A percentile compares a stretch with the other conserved stretches of the same genome.
Evolutionary conservation across 108 stramenopile species (phyloP).

Genomic region (Discostella stelligeroides): DNA sequence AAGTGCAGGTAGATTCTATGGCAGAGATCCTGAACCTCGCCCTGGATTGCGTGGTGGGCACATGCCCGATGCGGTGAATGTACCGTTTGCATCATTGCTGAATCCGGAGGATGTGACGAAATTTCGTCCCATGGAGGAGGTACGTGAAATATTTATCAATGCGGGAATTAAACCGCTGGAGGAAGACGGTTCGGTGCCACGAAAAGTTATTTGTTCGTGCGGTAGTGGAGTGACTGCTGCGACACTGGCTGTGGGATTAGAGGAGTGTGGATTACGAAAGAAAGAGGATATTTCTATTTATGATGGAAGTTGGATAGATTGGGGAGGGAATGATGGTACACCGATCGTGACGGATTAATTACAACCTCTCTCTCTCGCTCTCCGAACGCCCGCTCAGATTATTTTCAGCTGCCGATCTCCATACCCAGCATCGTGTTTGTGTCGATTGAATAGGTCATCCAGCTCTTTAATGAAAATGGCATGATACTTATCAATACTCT

Average conservation of each 20-base stretch:
- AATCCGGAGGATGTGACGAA: conserved; percentile 38
- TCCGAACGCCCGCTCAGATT: conserved; percentile 20
- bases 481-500: conserved; percentile 56
- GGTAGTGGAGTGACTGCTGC: conserved; percentile 79
- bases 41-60: conserved; percentile 59
- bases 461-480: conserved; percentile 50
- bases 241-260: conserved; percentile 59
- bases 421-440: conserved; percentile 59
- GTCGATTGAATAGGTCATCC: conserved; percentile 53
- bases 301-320: conserved; percentile 83
- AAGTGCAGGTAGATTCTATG: conserved; percentile 41
- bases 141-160: conserved; percentile 45
- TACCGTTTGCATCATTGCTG: conserved; percentile 60
- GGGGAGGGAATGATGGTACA: conserved; percentile 52
- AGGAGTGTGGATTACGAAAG: conserved; percentile 58
- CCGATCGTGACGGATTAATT: conserved; percentile 50
- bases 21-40: conserved; percentile 53
- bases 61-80: conserved; percentile 66
- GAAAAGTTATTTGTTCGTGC: conserved; percentile 59
- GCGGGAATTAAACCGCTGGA: conserved; percentile 47
- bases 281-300: conserved; percentile 57
- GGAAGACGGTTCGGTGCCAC: not conserved
- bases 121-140: conserved; percentile 47
- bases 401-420: conserved; percentile 54
- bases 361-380: not conserved